Evolutionary conservation across 768 basidiomycete genomes (phyloP).

Genomic region (Pseudohyphozyma bogoriensis): DNA sequence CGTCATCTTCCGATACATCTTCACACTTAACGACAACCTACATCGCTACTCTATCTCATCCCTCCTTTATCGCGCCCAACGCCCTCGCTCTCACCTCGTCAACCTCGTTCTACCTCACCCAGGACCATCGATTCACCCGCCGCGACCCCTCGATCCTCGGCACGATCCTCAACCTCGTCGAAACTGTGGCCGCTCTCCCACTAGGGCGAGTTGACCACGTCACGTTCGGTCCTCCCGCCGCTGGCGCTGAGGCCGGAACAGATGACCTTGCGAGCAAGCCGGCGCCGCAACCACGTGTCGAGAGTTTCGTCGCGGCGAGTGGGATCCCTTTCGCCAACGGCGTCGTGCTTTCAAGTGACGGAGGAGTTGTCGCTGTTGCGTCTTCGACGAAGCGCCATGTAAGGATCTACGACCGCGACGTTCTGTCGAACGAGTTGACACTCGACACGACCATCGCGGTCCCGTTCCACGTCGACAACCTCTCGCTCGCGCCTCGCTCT

Average conservation of each 20-base stretch:
- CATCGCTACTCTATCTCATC: conserved; percentile 53
- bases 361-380: conserved; percentile 50
- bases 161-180: conserved; percentile 47
- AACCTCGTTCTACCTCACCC: conserved; percentile 59
- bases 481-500: background rate
- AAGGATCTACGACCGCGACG: background rate
- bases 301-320: conserved; percentile 42
- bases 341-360: conserved; percentile 49
- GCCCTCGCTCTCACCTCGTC: conserved; percentile 56
- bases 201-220: conserved; percentile 6
- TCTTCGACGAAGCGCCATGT: conserved; percentile 38
- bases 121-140: conserved; percentile 61
- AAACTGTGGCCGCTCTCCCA: conserved; percentile 40
- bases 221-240: background rate
- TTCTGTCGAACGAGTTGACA: background rate
- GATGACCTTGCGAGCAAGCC: conserved; percentile 42
- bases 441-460: background rate
- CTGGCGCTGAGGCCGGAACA: background rate
- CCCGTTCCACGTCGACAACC: conserved; percentile 22
- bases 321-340: conserved; percentile 63
- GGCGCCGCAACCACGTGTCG: conserved; percentile 35
- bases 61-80: conserved; percentile 54
- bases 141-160: conserved; percentile 49
- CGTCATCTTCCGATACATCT: background rate
- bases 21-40: conserved; percentile 47